phyloP scores from a whole-genome alignment of 352 stramenopile species.

The Phytophthora syringae region DNA sequence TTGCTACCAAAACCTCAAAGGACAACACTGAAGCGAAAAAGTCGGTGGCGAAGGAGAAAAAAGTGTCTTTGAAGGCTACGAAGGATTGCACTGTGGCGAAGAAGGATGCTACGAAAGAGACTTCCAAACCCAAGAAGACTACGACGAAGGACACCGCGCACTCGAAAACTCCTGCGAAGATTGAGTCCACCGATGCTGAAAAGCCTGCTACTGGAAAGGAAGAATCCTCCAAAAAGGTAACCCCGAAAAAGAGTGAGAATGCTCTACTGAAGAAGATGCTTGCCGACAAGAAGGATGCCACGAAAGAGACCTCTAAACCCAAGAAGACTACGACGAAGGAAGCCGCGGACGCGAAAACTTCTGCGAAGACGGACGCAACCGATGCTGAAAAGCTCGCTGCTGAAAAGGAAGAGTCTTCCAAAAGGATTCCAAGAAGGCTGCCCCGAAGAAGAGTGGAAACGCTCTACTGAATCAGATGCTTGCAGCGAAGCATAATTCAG shows the following conservation, averaged over 20 bases:
- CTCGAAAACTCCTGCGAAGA: slow-evolving; percentile 8
- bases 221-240: slow-evolving; percentile 1
- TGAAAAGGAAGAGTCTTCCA: slow-evolving; percentile 4
- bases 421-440: slow-evolving; percentile 26
- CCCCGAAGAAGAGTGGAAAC: slow-evolving; percentile 39
- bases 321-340: slow-evolving; percentile 8
- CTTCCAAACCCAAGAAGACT: slow-evolving; percentile 1
- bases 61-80: not conserved
- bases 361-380: slow-evolving; percentile 13
- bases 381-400: slow-evolving; percentile 11
- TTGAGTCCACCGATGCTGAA: slow-evolving; percentile 21
- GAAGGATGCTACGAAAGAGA: slow-evolving; percentile 10
- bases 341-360: slow-evolving; percentile 6
- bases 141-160: slow-evolving; percentile 2
- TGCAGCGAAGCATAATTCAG: slow-evolving; percentile 30
- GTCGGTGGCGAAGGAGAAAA: slow-evolving; percentile 11
- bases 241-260: slow-evolving; percentile 40
- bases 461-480: slow-evolving; percentile 40
- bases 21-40: slow-evolving; percentile 6
- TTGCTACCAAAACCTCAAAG: slow-evolving; percentile 9
- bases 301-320: slow-evolving; percentile 9
- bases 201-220: slow-evolving; percentile 9
- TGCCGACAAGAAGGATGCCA: slow-evolving; percentile 11
- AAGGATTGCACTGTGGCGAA: slow-evolving; percentile 23
- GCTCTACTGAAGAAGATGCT: slow-evolving; percentile 41